These are phyloP conservation scores for Begonia fuchsioides DNA, from an alignment of 306 rosid genomes.

Conservation along the genomic window DNA sequence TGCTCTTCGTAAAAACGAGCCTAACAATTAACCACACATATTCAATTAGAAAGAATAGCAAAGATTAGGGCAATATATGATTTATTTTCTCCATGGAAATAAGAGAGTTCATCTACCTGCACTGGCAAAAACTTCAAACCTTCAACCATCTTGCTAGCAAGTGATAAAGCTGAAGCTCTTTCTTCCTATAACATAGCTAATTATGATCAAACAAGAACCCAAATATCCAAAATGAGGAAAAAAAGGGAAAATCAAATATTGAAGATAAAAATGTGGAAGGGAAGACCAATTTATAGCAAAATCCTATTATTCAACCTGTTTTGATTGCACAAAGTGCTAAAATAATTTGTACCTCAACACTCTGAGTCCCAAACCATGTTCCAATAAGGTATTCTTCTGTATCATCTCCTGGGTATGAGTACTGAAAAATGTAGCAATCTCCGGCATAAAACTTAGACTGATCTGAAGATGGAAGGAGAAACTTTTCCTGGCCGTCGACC, in stretches of 20 bases:
- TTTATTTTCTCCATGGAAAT: constrained; percentile 9
- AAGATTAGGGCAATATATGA: constrained; percentile 11
- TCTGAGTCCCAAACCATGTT: constrained; percentile 82
- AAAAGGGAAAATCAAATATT: too few species aligned
- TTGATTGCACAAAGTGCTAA: constrained; percentile 5
- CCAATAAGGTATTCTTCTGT: constrained; percentile 75
- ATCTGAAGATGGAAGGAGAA: constrained; percentile 57
- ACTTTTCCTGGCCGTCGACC: constrained; percentile 66
- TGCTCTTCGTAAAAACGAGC: constrained; percentile 80
- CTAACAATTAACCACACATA: constrained; percentile 28
- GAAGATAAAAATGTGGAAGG: too few species aligned
- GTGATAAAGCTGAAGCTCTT: constrained; percentile 54
- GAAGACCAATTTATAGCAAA: too few species aligned
- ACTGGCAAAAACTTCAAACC: constrained; percentile 68
- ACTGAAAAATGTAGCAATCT: constrained; percentile 83
- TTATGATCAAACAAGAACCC: constrained; percentile 12
- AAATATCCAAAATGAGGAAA: too few species aligned
- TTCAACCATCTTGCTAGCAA: constrained; percentile 77
- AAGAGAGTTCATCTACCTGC: constrained; percentile 40
- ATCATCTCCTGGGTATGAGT: constrained; percentile 89
- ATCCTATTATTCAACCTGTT: too few species aligned
- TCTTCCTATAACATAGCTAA: constrained; percentile 37
- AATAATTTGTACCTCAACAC: constrained; percentile 81
- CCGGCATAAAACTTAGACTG: constrained; percentile 86
- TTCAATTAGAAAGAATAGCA: constrained; percentile 17